Conservation (phyloP, 768 basidiomycete species). For the Agrocybe praecox region DNA sequence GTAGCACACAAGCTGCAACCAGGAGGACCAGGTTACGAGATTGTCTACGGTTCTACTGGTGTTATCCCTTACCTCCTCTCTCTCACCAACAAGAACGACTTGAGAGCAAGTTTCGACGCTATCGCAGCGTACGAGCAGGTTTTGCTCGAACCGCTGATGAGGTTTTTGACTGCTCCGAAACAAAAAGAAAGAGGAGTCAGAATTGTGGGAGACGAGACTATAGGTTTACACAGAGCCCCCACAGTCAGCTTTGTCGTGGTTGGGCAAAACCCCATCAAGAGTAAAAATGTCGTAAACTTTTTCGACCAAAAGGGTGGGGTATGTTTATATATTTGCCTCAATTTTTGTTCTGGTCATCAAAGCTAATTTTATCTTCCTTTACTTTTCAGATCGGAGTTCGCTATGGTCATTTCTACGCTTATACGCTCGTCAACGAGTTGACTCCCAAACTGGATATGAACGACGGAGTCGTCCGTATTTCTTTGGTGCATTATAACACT, state of each 20-base stretch:
- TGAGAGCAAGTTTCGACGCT: constrained; percentile 54
- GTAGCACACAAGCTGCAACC: constrained; percentile 67
- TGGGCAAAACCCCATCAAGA: constrained; percentile 56
- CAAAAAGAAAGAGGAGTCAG: constrained; percentile 62
- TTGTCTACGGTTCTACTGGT: constrained; percentile 60
- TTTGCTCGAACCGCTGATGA: constrained; percentile 55
- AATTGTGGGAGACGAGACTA: constrained; percentile 62
- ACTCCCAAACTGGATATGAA: constrained; percentile 57
- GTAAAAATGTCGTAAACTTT: constrained; percentile 60
- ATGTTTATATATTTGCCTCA: constrained; percentile 14
- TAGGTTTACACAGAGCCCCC: constrained; percentile 51
- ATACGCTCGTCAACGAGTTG: constrained; percentile 56
- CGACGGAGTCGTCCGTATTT: constrained; percentile 75
- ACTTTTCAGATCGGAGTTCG: constrained; percentile 72
- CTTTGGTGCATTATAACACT: constrained; percentile 81
- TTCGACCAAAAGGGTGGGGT: constrained; percentile 71
- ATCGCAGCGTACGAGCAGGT: constrained; percentile 65
- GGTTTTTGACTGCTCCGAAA: constrained; percentile 51
- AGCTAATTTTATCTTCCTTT: constrained; percentile 3
- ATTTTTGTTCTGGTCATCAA: not conserved
- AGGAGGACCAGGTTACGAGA: constrained; percentile 77
- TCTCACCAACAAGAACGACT: constrained; percentile 48
- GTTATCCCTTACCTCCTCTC: constrained; percentile 66
- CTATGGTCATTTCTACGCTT: constrained; percentile 80
- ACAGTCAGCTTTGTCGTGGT: constrained; percentile 75